Evolutionary conservation across 1,284 basidiomycete genomes (phyloP).

Genomic region (Golubevia pallescens): DNA sequence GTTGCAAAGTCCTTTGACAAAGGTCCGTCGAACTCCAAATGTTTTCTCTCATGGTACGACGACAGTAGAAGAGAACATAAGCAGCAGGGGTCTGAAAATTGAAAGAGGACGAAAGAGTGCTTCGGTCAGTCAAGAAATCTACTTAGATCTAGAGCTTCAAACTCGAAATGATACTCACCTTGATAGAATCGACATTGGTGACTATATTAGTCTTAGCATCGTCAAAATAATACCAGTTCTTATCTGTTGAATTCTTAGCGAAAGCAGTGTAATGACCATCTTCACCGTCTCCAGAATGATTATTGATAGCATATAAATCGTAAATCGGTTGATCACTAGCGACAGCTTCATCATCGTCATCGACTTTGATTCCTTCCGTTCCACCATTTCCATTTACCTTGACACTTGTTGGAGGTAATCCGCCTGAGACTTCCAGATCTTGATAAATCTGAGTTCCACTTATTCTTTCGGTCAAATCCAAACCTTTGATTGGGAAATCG

Average conservation of each 20-base stretch:
- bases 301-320: conserved; percentile 63
- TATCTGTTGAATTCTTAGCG: conserved; percentile 50
- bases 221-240: conserved; percentile 62
- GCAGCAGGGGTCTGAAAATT: conserved; percentile 48
- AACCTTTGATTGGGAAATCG: conserved; percentile 56
- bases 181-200: no score
- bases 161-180: no score
- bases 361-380: conserved; percentile 5
- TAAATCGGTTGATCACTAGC: conserved; percentile 52
- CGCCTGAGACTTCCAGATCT: conserved; percentile 26
- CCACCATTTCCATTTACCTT: not conserved
- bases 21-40: no score
- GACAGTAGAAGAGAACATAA: conserved; percentile 61
- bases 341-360: conserved; percentile 43
- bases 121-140: no score
- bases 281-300: conserved; percentile 60
- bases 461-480: conserved; percentile 50
- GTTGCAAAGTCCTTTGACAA: no score
- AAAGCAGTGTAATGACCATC: conserved; percentile 61
- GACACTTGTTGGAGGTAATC: conserved; percentile 19
- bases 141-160: no score
- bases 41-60: conserved; percentile 48
- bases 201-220: conserved; percentile 48
- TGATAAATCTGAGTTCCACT: conserved; percentile 40
- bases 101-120: no score